Percentiles rank a stretch among this genome's conserved stretches.
Evolutionary conservation across 2,329 filamentous ascomycete species (phyloP).

Genomic region (Curvularia lunata): DNA sequence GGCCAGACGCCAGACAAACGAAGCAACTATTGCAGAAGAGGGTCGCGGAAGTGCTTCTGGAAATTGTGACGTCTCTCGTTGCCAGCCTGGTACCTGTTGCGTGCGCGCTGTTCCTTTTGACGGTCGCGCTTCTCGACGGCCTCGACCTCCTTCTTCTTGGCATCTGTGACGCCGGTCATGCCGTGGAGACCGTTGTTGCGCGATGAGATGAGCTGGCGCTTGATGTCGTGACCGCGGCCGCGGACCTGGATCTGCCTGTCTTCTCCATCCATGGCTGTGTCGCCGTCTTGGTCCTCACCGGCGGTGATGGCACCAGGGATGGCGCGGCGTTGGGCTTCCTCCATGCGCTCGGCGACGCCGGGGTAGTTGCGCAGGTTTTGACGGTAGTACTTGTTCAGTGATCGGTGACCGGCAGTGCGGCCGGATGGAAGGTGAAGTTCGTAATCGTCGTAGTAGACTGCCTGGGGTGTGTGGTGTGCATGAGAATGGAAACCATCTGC

Average conservation of each 20-base stretch:
- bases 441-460: conserved; percentile 89
- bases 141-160: conserved; percentile 72
- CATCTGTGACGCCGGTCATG: conserved; percentile 77
- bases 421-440: conserved; percentile 93
- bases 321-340: conserved; percentile 62
- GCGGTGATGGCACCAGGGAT: conserved; percentile 56
- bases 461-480: conserved; percentile 72
- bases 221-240: conserved; percentile 44
- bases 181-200: conserved; percentile 76
- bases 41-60: conserved; percentile 76
- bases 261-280: conserved; percentile 40
- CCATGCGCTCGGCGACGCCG: conserved; percentile 74
- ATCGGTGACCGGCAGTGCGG: conserved; percentile 87
- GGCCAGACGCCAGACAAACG: neutral
- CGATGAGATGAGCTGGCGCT: conserved; percentile 57
- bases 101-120: conserved; percentile 67
- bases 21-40: conserved; percentile 55
- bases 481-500: conserved; percentile 82
- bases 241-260: conserved; percentile 24
- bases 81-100: conserved; percentile 67
- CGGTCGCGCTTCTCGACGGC: conserved; percentile 72
- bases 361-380: conserved; percentile 91
- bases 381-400: conserved; percentile 83
- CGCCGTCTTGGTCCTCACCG: conserved; percentile 52
- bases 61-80: conserved; percentile 77